A percentile compares a stretch with the other conserved stretches of the same genome.
Evolutionary conservation across 1,284 basidiomycete genomes (phyloP).

Genomic region (Irpex sp.): DNA sequence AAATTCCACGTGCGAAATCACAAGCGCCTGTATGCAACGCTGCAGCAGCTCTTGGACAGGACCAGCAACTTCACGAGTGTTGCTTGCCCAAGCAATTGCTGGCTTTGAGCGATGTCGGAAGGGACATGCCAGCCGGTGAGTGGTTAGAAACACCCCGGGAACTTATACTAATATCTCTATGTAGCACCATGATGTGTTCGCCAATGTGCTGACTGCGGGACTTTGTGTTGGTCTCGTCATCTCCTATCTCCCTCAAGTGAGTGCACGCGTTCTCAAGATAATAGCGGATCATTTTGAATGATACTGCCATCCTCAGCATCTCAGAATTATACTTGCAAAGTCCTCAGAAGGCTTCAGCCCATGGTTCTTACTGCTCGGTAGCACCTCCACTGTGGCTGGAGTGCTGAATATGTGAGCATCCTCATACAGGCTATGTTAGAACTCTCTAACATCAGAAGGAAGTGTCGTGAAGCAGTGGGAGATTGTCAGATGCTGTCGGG

Average conservation of each 20-base stretch:
- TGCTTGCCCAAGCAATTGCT: not conserved
- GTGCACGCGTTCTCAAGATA: slow-evolving; percentile 15
- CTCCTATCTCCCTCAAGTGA: slow-evolving; percentile 87
- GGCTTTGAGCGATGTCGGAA: not conserved
- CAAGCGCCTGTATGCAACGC: not conserved
- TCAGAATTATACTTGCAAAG: slow-evolving; percentile 69
- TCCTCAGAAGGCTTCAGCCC: slow-evolving; percentile 90
- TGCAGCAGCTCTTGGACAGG: not conserved
- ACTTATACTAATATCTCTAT: not conserved
- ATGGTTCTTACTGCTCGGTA: slow-evolving; percentile 91
- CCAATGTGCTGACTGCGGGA: slow-evolving; percentile 67
- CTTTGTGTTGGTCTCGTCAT: slow-evolving; percentile 81
- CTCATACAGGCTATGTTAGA: not conserved
- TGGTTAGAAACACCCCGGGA: not conserved
- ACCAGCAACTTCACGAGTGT: not conserved
- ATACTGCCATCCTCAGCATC: slow-evolving; percentile 42
- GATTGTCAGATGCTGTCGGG: slow-evolving; percentile 78
- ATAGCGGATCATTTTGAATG: too few relatives aligned
- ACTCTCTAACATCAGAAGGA: slow-evolving; percentile 6
- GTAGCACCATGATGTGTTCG: slow-evolving; percentile 75
- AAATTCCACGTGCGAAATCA: not conserved
- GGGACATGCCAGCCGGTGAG: not conserved
- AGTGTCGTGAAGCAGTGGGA: slow-evolving; percentile 89
- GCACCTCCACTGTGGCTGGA: slow-evolving; percentile 77
- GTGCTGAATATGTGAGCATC: slow-evolving; percentile 75